phyloP scores from a whole-genome alignment of 345 rosid genomes.

The Hirschfeldia incana region DNA sequence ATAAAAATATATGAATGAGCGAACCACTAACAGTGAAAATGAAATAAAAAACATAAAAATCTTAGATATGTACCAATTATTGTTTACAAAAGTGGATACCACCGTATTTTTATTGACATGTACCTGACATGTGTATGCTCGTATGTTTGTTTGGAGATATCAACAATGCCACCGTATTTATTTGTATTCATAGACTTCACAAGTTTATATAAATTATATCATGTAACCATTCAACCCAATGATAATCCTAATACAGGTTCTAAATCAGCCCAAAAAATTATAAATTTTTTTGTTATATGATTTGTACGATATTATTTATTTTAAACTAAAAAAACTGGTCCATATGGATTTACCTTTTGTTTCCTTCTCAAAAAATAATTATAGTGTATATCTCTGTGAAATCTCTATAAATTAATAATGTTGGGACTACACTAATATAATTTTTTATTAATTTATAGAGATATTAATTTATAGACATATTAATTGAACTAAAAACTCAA shows the following conservation, averaged over 20 bases:
- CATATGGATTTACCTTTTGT: too few species aligned
- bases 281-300: too few species aligned
- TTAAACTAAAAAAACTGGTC: too few species aligned
- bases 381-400: too few species aligned
- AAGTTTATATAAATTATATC: background rate
- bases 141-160: slow-evolving; percentile 15
- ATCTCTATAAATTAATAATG: too few species aligned
- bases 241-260: slow-evolving; percentile 1
- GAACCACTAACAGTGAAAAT: background rate
- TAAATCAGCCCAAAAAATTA: background rate
- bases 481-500: too few species aligned
- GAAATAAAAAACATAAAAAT: background rate
- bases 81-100: slow-evolving; percentile 15
- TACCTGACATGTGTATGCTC: slow-evolving; percentile 12
- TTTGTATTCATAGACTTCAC: background rate
- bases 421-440: too few species aligned
- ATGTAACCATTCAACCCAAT: background rate
- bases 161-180: slow-evolving; percentile 10
- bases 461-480: too few species aligned
- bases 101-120: slow-evolving; percentile 14
- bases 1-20: background rate
- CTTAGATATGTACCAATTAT: background rate
- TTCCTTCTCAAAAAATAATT: too few species aligned
- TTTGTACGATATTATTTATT: too few species aligned
- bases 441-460: too few species aligned